These are phyloP conservation scores for Penicillium steckii DNA, from an alignment of 495 filamentous ascomycete genomes.

Conservation along the genomic window DNA sequence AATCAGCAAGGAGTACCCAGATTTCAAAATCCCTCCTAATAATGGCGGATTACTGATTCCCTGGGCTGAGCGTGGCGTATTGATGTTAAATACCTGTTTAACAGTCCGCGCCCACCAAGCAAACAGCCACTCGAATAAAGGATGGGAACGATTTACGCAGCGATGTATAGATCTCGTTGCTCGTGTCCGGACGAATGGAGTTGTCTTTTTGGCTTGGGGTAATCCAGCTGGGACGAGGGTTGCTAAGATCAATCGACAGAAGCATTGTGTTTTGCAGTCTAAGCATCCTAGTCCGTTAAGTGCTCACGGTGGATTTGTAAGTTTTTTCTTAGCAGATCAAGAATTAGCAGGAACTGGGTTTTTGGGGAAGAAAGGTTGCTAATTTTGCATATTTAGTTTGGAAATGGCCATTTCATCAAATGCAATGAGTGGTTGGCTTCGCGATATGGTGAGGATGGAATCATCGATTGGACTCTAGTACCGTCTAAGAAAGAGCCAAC, in stretches of 20 bases:
- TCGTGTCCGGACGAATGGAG: conserved; percentile 67
- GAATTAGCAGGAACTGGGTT: no score
- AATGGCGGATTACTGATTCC: conserved; percentile 79
- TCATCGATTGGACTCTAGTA: conserved; percentile 83
- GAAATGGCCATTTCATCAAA: conserved; percentile 82
- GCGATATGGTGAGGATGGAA: conserved; percentile 73
- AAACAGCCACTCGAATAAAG: conserved; percentile 75
- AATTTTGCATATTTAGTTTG: conserved; percentile 49
- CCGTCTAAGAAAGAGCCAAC: conserved; percentile 20
- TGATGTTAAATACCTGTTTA: conserved; percentile 89
- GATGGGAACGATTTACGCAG: conserved; percentile 93
- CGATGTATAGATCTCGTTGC: conserved; percentile 84
- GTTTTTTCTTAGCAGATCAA: conserved; percentile 16
- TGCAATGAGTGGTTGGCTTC: conserved; percentile 84
- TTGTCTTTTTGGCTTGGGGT: conserved; percentile 96
- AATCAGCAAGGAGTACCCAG: conserved; percentile 83
- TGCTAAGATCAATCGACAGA: conserved; percentile 61
- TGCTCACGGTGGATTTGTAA: conserved; percentile 70
- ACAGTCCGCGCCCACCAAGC: conserved; percentile 87
- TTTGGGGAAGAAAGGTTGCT: conserved; percentile 1
- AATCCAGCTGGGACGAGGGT: conserved; percentile 74
- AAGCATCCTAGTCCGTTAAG: conserved; percentile 91
- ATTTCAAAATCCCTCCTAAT: conserved; percentile 70
- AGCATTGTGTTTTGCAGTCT: conserved; percentile 76
- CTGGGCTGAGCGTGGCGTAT: conserved; percentile 89